Conservation (phyloP, 495 filamentous ascomycete species). For the Penicillium taxi region DNA sequence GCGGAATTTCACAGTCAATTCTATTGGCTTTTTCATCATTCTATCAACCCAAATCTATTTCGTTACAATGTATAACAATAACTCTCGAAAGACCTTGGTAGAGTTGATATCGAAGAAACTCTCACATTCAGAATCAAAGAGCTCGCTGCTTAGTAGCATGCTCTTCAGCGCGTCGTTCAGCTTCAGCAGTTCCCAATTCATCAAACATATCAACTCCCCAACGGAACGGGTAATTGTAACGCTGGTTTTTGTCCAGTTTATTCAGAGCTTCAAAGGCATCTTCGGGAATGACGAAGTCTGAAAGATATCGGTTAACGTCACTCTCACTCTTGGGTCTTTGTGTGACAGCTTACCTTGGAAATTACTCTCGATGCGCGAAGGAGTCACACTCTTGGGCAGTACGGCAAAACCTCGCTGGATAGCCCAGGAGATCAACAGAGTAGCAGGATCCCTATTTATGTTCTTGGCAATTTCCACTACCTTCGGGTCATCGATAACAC, state of each 20-base stretch:
- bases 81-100: no score
- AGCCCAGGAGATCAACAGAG: constrained; percentile 73
- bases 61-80: no score
- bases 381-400: constrained; percentile 54
- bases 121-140: not conserved
- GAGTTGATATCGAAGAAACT: no score
- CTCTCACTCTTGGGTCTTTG: not conserved
- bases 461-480: constrained; percentile 57
- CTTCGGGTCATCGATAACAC: constrained; percentile 50
- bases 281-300: constrained; percentile 42
- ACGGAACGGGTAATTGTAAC: constrained; percentile 46
- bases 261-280: constrained; percentile 39
- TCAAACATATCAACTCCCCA: constrained; percentile 46
- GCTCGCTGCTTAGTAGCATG: constrained; percentile 32
- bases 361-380: constrained; percentile 49
- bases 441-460: constrained; percentile 60
- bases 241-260: constrained; percentile 36
- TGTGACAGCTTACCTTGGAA: constrained; percentile 35
- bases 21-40: no score
- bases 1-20: no score
- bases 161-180: constrained; percentile 37
- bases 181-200: constrained; percentile 37
- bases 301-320: constrained; percentile 2
- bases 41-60: no score
- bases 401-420: constrained; percentile 61